phyloP scores from a whole-genome alignment of 2,329 filamentous ascomycete species.

The Pyricularia sp. region DNA sequence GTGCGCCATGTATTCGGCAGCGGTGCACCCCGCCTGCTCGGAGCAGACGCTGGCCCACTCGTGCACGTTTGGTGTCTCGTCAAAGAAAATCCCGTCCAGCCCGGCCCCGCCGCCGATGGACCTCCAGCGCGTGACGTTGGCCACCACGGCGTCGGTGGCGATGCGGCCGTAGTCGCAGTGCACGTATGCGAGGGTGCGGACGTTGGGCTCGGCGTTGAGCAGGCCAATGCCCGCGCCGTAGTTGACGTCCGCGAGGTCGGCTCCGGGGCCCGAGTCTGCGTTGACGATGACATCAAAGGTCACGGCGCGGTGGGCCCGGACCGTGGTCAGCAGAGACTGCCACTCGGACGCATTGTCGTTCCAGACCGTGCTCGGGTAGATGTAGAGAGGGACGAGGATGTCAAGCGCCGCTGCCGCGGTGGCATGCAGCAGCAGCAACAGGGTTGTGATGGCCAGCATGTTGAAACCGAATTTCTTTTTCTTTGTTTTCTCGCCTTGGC shows the following conservation, averaged over 20 bases:
- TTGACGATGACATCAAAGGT: constrained; percentile 13
- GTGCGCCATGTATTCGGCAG: background rate
- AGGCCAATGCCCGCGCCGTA: constrained; percentile 5
- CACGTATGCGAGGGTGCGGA: constrained; percentile 12
- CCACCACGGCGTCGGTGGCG: constrained; percentile 4
- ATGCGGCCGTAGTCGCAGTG: constrained; percentile 6
- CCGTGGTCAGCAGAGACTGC: constrained; percentile 10
- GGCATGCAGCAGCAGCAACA: background rate
- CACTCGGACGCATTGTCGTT: constrained; percentile 9
- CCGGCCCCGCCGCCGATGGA: constrained; percentile 9
- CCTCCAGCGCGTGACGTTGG: constrained; percentile 9
- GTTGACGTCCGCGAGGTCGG: constrained; percentile 8
- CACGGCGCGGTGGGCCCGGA: constrained; percentile 10
- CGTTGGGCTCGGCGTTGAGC: constrained; percentile 8
- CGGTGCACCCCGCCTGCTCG: background rate
- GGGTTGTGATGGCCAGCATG: background rate
- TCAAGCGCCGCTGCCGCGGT: constrained; percentile 6
- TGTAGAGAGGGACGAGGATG: constrained; percentile 14
- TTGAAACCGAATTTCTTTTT: too few species aligned
- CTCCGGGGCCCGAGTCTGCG: constrained; percentile 10
- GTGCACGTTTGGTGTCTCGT: constrained; percentile 9
- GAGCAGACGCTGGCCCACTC: background rate
- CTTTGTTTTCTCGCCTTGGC: background rate
- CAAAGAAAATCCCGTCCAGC: constrained; percentile 13
- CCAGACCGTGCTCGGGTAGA: constrained; percentile 9